Conservation (phyloP, 768 basidiomycete genomes). For the Pleurotus giganteus region DNA sequence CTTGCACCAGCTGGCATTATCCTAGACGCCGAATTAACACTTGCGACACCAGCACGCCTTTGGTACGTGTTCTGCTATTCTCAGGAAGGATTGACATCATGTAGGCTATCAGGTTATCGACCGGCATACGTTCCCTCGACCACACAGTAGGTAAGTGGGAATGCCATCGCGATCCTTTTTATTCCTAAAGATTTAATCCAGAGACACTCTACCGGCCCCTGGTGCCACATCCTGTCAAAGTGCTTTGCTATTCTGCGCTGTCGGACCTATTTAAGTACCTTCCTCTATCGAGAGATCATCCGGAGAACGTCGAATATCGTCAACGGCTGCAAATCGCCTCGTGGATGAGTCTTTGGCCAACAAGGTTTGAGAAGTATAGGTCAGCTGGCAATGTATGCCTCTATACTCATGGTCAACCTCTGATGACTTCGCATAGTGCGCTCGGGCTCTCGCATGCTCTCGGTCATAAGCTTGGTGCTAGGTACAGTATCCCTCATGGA, state of each 20-base stretch:
- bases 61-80: conserved; percentile 45
- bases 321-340: conserved; percentile 72
- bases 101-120: conserved; percentile 57
- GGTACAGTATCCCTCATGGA: conserved; percentile 76
- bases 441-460: conserved; percentile 76
- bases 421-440: conserved; percentile 34
- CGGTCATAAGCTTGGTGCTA: conserved; percentile 71
- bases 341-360: conserved; percentile 81
- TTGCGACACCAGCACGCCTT: conserved; percentile 69
- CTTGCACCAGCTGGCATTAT: conserved; percentile 73
- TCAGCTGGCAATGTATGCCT: conserved; percentile 18
- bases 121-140: conserved; percentile 76
- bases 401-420: background rate
- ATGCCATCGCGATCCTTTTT: background rate
- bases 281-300: conserved; percentile 59
- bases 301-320: conserved; percentile 52
- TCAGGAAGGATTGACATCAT: conserved; percentile 5
- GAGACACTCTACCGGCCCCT: conserved; percentile 62
- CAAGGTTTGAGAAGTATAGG: conserved; percentile 55
- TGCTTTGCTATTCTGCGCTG: conserved; percentile 63
- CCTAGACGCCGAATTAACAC: conserved; percentile 72
- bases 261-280: conserved; percentile 75
- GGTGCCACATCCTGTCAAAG: conserved; percentile 57
- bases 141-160: conserved; percentile 64
- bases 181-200: conserved; percentile 20